Conservation (phyloP, 495 filamentous ascomycete species). For the Penicillium canariense region DNA sequence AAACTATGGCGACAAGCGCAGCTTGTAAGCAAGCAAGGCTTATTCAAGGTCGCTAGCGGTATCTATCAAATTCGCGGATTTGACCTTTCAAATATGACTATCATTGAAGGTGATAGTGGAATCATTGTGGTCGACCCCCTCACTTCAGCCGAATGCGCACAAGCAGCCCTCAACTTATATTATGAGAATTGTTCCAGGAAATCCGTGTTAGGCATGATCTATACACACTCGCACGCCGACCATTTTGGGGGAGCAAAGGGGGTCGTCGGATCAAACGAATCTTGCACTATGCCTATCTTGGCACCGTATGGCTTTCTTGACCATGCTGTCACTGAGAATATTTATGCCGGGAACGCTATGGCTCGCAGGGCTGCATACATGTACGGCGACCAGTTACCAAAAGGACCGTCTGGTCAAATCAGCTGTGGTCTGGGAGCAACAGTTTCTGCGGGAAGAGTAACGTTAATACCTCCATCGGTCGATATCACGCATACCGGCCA, state of each 20-base stretch:
- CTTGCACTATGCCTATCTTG: slow-evolving; percentile 7
- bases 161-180: slow-evolving; percentile 17
- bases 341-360: slow-evolving; percentile 20
- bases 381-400: slow-evolving; percentile 15
- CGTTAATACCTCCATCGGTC: slow-evolving; percentile 16
- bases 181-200: slow-evolving; percentile 6
- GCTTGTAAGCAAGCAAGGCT: slow-evolving; percentile 13
- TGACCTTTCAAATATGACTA: slow-evolving; percentile 23
- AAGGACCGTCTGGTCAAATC: slow-evolving; percentile 13
- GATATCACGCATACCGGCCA: slow-evolving; percentile 13
- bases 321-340: slow-evolving; percentile 18
- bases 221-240: slow-evolving; percentile 23
- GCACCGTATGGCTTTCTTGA: slow-evolving; percentile 23
- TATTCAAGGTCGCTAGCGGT: slow-evolving; percentile 15
- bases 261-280: slow-evolving; percentile 2
- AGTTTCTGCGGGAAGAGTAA: slow-evolving; percentile 7
- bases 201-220: slow-evolving; percentile 18
- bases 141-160: slow-evolving; percentile 16
- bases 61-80: slow-evolving; percentile 23
- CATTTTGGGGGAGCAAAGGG: slow-evolving; percentile 21
- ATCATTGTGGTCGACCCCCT: slow-evolving; percentile 26
- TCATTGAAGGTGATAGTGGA: slow-evolving; percentile 21
- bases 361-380: slow-evolving; percentile 19
- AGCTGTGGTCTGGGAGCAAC: slow-evolving; percentile 15
- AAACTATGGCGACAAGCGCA: slow-evolving; percentile 22